Base-by-base conservation (phyloP, 2,329 filamentous ascomycete genomes). In the Helicocarpus griseus region DNA sequence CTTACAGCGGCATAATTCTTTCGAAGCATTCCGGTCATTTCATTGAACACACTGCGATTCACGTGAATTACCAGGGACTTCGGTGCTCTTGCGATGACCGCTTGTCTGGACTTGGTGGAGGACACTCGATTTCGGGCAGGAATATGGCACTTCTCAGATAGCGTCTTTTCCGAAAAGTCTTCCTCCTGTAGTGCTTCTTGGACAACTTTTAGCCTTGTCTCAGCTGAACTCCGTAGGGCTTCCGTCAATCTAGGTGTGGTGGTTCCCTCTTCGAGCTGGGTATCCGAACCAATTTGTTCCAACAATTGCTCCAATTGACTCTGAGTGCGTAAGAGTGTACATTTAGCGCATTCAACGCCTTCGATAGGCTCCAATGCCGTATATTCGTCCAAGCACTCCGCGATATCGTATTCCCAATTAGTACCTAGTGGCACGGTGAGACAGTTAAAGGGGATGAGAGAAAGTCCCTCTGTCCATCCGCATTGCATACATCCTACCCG, bases 381-480 rank as follows among this genome's bases (percentile, higher is more conserved):
- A 64, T 91, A 95, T 21, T 89, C 83, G 63, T 94, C 85, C 19
- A 98, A 71, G 51, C 89, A 85, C 53, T 93, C 84, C 52, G 83
- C 82, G 0, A 97, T 71, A 54, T 89, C 80, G 61, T 90, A 87
- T 17, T 77, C 73, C 56, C 75, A 77, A 45, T 77, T 76, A 4
- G 77, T 71, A 1, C 86, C 87, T 1, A 97, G 79, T 33, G 85
- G 89, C 0, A 97, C 79, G 0, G 91, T 96, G 44, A 97, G 73
- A 62, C 89, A 96, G 63, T 93, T 96, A 75, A 97, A 97, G 0
- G 89, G 89, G 19, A 89, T 94, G 71, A 97, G 81, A 1, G 87
- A 89, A 13, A 96, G 76, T 1, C 90, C 90, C 60, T 95, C 89
- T 0, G 88, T 89, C 69, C 87, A 86, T 6, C 89, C 88, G 64